Conservation (phyloP, 305 asterid species). For the Fraxinus sp. region DNA sequence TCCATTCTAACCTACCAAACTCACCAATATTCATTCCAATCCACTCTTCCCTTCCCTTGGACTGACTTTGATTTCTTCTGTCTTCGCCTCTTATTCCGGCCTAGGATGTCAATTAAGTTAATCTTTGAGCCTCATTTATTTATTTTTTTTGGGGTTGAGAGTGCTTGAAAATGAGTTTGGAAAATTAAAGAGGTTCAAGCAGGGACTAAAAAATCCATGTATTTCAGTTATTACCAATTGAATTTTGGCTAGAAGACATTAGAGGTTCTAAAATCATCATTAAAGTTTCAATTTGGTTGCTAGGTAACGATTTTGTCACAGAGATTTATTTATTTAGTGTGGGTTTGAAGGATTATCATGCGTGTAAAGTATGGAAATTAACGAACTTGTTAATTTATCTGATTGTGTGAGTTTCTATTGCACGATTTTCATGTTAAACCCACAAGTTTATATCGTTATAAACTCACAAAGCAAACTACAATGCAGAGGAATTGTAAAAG, state of each 20-base stretch:
- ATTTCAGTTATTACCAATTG: not conserved
- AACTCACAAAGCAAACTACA: not conserved
- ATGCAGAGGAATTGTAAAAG: not conserved
- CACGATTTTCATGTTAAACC: not conserved
- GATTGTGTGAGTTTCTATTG: not conserved
- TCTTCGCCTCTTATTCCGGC: not conserved
- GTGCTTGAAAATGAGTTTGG: not conserved
- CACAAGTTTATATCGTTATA: not conserved
- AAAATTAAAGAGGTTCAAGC: not conserved
- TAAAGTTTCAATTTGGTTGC: not conserved
- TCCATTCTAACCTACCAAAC: not conserved
- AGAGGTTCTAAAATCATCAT: not conserved
- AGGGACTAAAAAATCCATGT: not conserved
- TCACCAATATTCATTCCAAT: constrained; percentile 2
- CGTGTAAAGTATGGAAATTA: not conserved
- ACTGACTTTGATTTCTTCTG: not conserved
- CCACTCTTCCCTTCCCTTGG: not conserved
- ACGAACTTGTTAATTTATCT: not conserved
- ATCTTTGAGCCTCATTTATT: not conserved
- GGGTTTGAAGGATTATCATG: not conserved
- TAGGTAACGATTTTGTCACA: not conserved
- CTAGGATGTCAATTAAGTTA: not conserved
- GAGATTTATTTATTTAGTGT: not conserved
- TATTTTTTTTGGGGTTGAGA: too few species aligned
- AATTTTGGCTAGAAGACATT: not conserved